Percentiles rank a stretch among this genome's conserved stretches.
Conservation (phyloP, 2,329 filamentous ascomycete genomes). For the Pezicula rhizophila region DNA sequence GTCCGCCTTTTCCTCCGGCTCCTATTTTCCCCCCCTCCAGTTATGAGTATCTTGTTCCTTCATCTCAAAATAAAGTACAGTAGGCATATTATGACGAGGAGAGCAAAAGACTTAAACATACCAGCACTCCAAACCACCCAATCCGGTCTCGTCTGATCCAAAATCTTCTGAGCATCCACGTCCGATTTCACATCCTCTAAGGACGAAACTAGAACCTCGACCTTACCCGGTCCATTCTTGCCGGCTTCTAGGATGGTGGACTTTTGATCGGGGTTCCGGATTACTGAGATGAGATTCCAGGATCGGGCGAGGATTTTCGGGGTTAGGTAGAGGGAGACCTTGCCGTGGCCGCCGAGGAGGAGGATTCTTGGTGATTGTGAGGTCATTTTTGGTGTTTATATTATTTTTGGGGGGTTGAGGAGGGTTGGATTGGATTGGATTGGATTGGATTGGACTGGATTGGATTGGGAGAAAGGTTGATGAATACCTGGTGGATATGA, state of each 20-base stretch:
- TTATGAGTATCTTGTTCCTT: not conserved
- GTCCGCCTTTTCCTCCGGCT: slow-evolving; percentile 53
- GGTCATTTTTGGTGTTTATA: not conserved
- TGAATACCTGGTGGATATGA: too few relatives aligned
- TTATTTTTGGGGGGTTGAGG: too few relatives aligned
- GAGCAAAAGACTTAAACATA: slow-evolving; percentile 25
- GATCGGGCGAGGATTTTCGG: slow-evolving; percentile 67
- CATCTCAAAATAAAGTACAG: too few relatives aligned
- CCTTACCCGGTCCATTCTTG: slow-evolving; percentile 46
- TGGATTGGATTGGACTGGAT: not conserved
- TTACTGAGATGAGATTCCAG: slow-evolving; percentile 73
- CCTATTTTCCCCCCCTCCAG: slow-evolving; percentile 27
- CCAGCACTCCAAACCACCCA: slow-evolving; percentile 66
- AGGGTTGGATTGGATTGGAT: not conserved
- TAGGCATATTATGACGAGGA: too few relatives aligned
- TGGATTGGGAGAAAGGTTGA: too few relatives aligned
- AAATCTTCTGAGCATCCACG: slow-evolving; percentile 53
- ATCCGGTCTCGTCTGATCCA: slow-evolving; percentile 56
- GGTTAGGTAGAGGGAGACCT: slow-evolving; percentile 68
- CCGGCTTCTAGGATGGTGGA: slow-evolving; percentile 50
- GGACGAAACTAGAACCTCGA: slow-evolving; percentile 65
- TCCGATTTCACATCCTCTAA: slow-evolving; percentile 64
- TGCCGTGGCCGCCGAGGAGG: slow-evolving; percentile 76
- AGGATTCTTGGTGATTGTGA: slow-evolving; percentile 47
- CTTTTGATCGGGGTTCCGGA: slow-evolving; percentile 66